phyloP scores from a whole-genome alignment of 306 rosid species.

The Cicer pinnatifidum region DNA sequence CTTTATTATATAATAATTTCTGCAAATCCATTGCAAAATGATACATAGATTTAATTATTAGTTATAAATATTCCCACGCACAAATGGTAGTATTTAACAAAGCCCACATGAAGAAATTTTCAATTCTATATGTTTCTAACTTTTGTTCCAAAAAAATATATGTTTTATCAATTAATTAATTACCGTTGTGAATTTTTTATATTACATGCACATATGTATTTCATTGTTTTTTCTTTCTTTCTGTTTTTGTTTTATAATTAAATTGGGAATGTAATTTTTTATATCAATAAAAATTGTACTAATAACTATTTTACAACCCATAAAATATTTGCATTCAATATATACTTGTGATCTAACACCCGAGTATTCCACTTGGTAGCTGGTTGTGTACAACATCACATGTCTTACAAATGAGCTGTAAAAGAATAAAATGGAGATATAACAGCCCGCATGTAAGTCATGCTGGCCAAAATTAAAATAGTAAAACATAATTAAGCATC shows the following conservation, averaged over 20 bases:
- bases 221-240: background rate
- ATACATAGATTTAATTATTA: conserved; percentile 1
- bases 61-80: conserved; percentile 1
- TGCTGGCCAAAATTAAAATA: conserved; percentile 41
- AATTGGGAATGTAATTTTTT: too few relatives aligned
- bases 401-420: conserved; percentile 36
- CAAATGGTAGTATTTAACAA: conserved; percentile 3
- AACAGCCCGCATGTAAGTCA: conserved; percentile 40
- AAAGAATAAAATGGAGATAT: conserved; percentile 30
- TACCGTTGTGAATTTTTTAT: conserved; percentile 12
- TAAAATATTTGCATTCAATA: too few relatives aligned
- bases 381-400: conserved; percentile 38
- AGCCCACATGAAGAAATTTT: background rate
- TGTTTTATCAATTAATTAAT: background rate
- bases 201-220: background rate
- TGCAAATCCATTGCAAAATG: background rate
- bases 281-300: too few relatives aligned
- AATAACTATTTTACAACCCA: too few relatives aligned
- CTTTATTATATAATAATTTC: background rate
- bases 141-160: background rate
- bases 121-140: background rate
- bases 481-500: conserved; percentile 38
- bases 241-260: too few relatives aligned
- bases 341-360: too few relatives aligned
- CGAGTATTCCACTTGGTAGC: background rate